These are phyloP conservation scores for Butyriboletus loyo DNA, from an alignment of 768 basidiomycete species.

Conservation along the genomic window DNA sequence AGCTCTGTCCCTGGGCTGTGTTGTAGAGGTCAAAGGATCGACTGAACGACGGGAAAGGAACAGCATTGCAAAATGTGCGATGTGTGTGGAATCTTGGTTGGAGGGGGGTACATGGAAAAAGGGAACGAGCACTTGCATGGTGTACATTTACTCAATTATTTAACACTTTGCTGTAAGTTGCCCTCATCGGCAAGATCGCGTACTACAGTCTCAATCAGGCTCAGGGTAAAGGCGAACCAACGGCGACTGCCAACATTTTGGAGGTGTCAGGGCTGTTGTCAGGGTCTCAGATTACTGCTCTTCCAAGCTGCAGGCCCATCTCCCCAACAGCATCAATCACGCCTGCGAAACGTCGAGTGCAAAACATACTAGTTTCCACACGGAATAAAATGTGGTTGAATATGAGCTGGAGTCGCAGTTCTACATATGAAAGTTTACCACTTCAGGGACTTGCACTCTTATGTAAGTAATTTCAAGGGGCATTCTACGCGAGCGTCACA, in stretches of 20 bases:
- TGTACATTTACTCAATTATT: conserved; percentile 18
- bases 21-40: conserved; percentile 16
- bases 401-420: background rate
- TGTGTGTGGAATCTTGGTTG: background rate
- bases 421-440: background rate
- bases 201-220: conserved; percentile 4
- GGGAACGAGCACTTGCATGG: background rate
- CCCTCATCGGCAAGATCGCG: conserved; percentile 20
- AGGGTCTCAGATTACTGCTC: conserved; percentile 12
- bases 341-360: background rate
- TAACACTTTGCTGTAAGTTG: conserved; percentile 10
- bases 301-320: background rate
- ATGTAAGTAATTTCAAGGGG: conserved; percentile 4
- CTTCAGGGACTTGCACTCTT: background rate
- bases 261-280: conserved; percentile 12
- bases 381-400: background rate
- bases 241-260: background rate
- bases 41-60: conserved; percentile 31
- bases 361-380: background rate
- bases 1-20: conserved; percentile 1
- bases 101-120: conserved; percentile 17
- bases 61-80: conserved; percentile 15
- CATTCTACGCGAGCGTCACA: conserved; percentile 39
- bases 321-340: background rate
- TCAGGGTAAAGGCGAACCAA: conserved; percentile 3